Evolutionary conservation across 2,329 filamentous ascomycete species (phyloP), one percentile per base, ranked within the genome.

Genomic region (Hypoxylon sp.): DNA sequence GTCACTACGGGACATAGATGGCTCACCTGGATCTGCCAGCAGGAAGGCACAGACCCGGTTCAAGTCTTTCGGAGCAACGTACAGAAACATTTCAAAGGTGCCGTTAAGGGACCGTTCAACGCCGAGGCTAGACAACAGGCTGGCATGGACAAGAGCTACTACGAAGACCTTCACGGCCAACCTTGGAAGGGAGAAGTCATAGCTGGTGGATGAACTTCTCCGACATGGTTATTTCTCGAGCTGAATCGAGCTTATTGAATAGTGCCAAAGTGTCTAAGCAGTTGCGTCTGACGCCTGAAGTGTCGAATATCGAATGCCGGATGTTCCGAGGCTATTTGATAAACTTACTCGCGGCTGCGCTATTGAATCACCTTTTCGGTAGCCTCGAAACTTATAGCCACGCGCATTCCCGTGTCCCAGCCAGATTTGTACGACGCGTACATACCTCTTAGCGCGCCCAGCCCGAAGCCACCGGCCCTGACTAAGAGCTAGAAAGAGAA

Each of bases 1-100:
- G 82, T 84, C 19, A 84, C 82, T 0, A 83, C 82, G 3, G 82
- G 82, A 3, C 82, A 84, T 64, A 73, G 82, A 35, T 84, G 82
- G 82, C 62, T 84, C 42, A 81, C 77, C 1, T 84, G 82, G 82
- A 83, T 84, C 21, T 84, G 82, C 54, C 75, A 79, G 31, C 79
- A 83, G 50, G 82, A 84, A 72, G 78, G 75, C 11, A 82, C 80
- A 0, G 81, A 84, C 62, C 80, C 82, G 0, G 80, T 84, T 3
- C 75, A 82, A 47, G 80, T 84, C 3, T 84, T 84, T 71, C 78
- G 82, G 3, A 68, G 68, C 46, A 83, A 82, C 63, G 82, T 84
- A 13, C 75, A 77, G 62, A 79, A 78, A 27, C 79, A 83, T 69
- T 84, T 83, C 65, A 73, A 75, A 48, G 82, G 82, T 5, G 75